Percentiles rank a stretch among this genome's conserved stretches.
phyloP scores from a whole-genome alignment of 2,329 filamentous ascomycete species.

The Calonectria fujianensis region DNA sequence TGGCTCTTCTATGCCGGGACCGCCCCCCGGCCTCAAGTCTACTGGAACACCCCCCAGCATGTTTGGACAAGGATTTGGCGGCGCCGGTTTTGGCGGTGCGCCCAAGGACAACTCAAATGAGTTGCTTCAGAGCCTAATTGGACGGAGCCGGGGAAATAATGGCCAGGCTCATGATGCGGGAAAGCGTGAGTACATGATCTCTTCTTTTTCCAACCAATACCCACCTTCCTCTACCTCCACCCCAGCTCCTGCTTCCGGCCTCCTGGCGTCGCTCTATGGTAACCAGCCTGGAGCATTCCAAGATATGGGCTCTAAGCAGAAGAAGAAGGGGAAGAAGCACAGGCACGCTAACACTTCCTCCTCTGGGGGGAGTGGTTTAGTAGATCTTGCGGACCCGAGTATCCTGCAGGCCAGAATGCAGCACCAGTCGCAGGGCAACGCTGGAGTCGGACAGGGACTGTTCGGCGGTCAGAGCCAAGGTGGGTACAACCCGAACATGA shows the following conservation, averaged over 20 bases:
- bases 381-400: constrained; percentile 99
- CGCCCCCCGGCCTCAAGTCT: constrained; percentile 95
- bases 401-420: constrained; percentile 99
- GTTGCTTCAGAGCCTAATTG: constrained; percentile 87
- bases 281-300: constrained; percentile 89
- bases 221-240: constrained; percentile 87
- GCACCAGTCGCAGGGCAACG: constrained; percentile 87
- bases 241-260: constrained; percentile 91
- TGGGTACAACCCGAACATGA: constrained; percentile 93
- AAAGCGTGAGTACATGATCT: constrained; percentile 99
- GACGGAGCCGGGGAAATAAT: constrained; percentile 79
- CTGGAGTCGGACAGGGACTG: constrained; percentile 90
- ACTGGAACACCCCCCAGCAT: constrained; percentile 95
- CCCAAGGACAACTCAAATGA: constrained; percentile 81
- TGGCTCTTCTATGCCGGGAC: constrained; percentile 89
- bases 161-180: constrained; percentile 86
- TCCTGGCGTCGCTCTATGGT: constrained; percentile 94
- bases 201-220: constrained; percentile 92
- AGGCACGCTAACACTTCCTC: constrained; percentile 99
- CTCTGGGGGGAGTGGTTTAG: constrained; percentile 98
- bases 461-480: constrained; percentile 93
- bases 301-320: constrained; percentile 96
- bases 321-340: constrained; percentile 99
- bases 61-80: constrained; percentile 93
- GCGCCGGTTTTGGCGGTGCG: constrained; percentile 78